These are phyloP conservation scores for Candida orba DNA, from an alignment of 805 yeast species.

Conservation along the genomic window DNA sequence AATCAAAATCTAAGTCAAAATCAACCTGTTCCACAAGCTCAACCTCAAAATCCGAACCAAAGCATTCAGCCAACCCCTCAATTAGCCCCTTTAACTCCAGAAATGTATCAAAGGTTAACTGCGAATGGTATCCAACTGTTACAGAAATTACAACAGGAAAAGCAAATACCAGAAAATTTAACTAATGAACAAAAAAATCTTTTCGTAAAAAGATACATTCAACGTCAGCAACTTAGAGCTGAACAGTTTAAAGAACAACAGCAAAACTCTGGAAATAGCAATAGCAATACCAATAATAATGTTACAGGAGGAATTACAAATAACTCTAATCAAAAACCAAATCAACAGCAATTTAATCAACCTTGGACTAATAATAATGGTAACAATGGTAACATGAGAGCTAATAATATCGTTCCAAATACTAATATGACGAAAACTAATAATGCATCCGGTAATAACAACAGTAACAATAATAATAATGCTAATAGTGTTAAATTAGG, in stretches of 20 bases:
- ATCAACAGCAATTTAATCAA: constrained; percentile 4
- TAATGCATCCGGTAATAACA: background rate
- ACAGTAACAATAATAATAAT: background rate
- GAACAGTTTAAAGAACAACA: constrained; percentile 4
- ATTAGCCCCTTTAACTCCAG: constrained; percentile 11
- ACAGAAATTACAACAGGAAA: constrained; percentile 19
- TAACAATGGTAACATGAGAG: too few species aligned
- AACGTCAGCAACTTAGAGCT: constrained; percentile 19
- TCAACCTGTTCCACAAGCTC: background rate
- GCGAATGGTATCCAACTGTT: constrained; percentile 20
- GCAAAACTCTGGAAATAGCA: constrained; percentile 1
- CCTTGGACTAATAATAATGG: constrained; percentile 3
- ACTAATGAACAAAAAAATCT: constrained; percentile 20
- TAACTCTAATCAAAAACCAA: background rate
- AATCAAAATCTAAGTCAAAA: background rate
- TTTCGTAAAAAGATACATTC: constrained; percentile 19
- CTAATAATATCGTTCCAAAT: too few species aligned
- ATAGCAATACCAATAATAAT: background rate
- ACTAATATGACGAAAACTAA: background rate
- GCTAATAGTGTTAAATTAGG: background rate
- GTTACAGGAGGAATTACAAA: too few species aligned
- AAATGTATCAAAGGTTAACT: constrained; percentile 16
- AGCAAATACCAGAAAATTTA: constrained; percentile 16
- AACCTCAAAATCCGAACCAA: background rate
- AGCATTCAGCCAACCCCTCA: background rate